Percentiles rank a stretch among this genome's conserved stretches.
Conservation (phyloP, 2,329 filamentous ascomycete genomes). For the Colletotrichum musae region DNA sequence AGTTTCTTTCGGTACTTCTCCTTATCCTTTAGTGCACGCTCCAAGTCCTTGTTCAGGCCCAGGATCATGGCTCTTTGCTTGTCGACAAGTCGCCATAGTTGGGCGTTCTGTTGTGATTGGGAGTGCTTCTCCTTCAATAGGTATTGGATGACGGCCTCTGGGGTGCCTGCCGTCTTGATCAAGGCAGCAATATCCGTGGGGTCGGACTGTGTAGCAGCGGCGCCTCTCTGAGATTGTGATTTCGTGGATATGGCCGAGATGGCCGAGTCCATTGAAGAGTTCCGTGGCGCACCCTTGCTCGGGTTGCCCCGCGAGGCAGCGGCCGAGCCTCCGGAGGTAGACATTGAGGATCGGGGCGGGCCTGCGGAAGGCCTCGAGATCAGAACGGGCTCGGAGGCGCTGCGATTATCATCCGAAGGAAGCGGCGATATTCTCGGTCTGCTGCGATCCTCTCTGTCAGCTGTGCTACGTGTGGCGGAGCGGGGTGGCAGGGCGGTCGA, state of each 20-base stretch:
- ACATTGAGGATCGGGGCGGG: slow-evolving; percentile 54
- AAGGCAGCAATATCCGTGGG: slow-evolving; percentile 83
- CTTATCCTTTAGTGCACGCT: slow-evolving; percentile 92
- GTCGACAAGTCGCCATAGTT: slow-evolving; percentile 95
- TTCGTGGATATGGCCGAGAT: slow-evolving; percentile 82
- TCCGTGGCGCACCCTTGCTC: slow-evolving; percentile 70
- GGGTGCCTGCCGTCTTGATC: slow-evolving; percentile 87
- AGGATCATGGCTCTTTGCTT: slow-evolving; percentile 96
- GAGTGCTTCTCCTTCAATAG: slow-evolving; percentile 93
- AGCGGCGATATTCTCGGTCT: slow-evolving; percentile 48
- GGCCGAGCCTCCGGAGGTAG: slow-evolving; percentile 64
- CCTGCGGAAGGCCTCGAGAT: slow-evolving; percentile 60
- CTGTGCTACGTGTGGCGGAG: slow-evolving; percentile 25
- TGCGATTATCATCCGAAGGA: slow-evolving; percentile 66
- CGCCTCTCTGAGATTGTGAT: slow-evolving; percentile 69
- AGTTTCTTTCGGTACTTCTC: slow-evolving; percentile 92
- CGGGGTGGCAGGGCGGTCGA: background rate
- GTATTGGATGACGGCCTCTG: slow-evolving; percentile 90
- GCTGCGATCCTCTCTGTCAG: slow-evolving; percentile 30
- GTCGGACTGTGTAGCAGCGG: slow-evolving; percentile 71
- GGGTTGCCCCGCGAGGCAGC: slow-evolving; percentile 57
- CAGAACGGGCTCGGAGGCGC: slow-evolving; percentile 59
- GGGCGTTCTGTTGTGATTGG: slow-evolving; percentile 88
- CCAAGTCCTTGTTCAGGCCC: slow-evolving; percentile 93
- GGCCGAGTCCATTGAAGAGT: slow-evolving; percentile 93